These are phyloP conservation scores for Diatrype stigma DNA, from an alignment of 2,329 filamentous ascomycete genomes.

Conservation along the genomic window DNA sequence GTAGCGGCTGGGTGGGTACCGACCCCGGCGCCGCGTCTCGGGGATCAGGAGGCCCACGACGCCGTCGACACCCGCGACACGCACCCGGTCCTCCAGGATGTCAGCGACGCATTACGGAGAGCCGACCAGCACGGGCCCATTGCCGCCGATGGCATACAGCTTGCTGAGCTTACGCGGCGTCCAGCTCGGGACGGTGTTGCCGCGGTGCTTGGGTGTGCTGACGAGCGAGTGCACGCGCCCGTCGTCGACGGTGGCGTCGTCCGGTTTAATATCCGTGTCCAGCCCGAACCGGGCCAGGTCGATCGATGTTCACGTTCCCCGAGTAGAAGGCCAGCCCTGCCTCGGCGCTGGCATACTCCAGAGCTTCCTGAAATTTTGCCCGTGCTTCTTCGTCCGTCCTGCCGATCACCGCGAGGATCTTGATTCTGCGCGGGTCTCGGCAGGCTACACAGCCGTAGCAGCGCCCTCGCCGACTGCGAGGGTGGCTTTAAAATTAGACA, in stretches of 20 bases:
- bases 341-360: conserved; percentile 4
- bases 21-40: conserved; percentile 6
- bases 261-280: conserved; percentile 2
- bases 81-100: not conserved
- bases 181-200: not conserved
- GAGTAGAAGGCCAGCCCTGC: not conserved
- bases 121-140: not conserved
- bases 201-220: not conserved
- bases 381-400: not conserved
- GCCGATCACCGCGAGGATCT: not conserved
- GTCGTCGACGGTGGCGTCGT: not conserved
- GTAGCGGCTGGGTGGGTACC: conserved; percentile 4
- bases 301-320: not conserved
- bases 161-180: conserved; percentile 2
- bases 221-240: conserved; percentile 2
- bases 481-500: too few species aligned
- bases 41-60: conserved; percentile 9
- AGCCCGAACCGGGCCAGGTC: not conserved
- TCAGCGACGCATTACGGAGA: not conserved
- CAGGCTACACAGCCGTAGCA: too few species aligned
- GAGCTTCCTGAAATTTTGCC: not conserved
- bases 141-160: conserved; percentile 1
- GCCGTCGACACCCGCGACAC: not conserved
- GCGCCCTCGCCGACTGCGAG: too few species aligned
- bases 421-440: too few species aligned